Percentiles rank a stretch among this genome's conserved stretches.
Conservation (phyloP, 2,329 filamentous ascomycete genomes). For the Colletotrichum phormii region DNA sequence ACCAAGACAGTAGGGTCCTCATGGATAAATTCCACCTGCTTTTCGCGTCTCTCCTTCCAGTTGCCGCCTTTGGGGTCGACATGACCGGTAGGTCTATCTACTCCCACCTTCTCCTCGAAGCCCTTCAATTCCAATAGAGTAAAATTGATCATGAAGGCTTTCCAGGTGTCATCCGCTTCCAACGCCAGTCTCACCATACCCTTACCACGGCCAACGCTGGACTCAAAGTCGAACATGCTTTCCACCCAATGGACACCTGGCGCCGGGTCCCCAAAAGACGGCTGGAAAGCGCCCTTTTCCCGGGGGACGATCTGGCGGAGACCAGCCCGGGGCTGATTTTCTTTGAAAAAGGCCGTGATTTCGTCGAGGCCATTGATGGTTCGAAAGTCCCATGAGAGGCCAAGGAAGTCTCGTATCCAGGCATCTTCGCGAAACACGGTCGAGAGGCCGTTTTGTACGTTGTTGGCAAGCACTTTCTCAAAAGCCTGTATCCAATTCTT, state of each 20-base stretch:
- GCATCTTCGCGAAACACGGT: slow-evolving; percentile 55
- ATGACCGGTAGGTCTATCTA: slow-evolving; percentile 65
- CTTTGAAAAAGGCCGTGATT: slow-evolving; percentile 17
- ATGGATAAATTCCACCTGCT: slow-evolving; percentile 59
- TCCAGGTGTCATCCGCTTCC: slow-evolving; percentile 57
- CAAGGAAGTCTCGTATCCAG: slow-evolving; percentile 70
- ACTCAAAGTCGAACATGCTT: slow-evolving; percentile 38
- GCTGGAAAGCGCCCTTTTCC: slow-evolving; percentile 12
- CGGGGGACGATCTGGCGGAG: slow-evolving; percentile 14
- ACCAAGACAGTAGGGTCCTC: slow-evolving; percentile 70
- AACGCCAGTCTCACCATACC: slow-evolving; percentile 36
- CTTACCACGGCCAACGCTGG: slow-evolving; percentile 30
- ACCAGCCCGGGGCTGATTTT: slow-evolving; percentile 1
- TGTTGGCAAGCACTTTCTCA: not conserved
- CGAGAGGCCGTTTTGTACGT: not conserved
- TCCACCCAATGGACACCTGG: slow-evolving; percentile 35
- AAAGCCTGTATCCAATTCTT: not conserved
- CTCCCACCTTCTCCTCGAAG: slow-evolving; percentile 60
- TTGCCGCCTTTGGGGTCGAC: slow-evolving; percentile 67
- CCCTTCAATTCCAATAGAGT: slow-evolving; percentile 65
- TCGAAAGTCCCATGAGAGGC: slow-evolving; percentile 66
- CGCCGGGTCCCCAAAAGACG: slow-evolving; percentile 21
- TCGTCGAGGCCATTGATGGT: slow-evolving; percentile 21
- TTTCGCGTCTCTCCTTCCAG: slow-evolving; percentile 66
- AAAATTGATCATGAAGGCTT: slow-evolving; percentile 74